These are phyloP conservation scores for Secale cereale DNA, from an alignment of 176 grass and related monocot species.

Conservation along the genomic window DNA sequence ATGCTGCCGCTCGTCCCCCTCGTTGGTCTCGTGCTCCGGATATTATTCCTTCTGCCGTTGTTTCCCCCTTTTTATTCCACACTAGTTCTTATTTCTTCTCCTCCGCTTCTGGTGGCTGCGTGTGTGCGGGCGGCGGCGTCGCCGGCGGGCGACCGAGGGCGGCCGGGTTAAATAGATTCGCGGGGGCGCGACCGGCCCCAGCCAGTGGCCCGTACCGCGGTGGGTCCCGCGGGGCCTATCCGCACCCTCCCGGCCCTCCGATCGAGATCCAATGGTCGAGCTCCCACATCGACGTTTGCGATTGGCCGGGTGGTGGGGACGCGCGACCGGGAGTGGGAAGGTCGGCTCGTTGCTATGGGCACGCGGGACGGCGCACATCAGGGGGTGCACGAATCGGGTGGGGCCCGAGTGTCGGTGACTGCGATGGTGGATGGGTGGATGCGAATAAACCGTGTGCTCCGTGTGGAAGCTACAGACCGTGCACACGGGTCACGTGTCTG, in stretches of 20 bases:
- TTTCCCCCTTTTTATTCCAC: not conserved
- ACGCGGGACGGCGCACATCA: not conserved
- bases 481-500: not conserved
- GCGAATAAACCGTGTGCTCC: not conserved
- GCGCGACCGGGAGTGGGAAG: not conserved
- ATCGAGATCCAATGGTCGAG: not conserved
- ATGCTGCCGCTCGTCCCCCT: not conserved
- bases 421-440: too few relatives aligned
- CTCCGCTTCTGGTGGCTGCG: not conserved
- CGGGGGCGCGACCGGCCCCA: constrained; percentile 18
- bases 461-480: not conserved
- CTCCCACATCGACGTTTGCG: not conserved
- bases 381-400: not conserved
- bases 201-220: not conserved
- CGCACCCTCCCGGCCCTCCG: not conserved
- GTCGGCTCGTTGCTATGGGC: constrained; percentile 4
- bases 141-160: constrained; percentile 1
- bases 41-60: not conserved
- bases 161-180: constrained; percentile 33
- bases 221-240: not conserved
- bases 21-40: not conserved
- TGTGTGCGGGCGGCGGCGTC: not conserved
- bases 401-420: not conserved
- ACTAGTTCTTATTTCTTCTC: not conserved
- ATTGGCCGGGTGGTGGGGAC: constrained; percentile 14